phyloP scores from a whole-genome alignment of 345 rosid species.

The Acer campestre region DNA sequence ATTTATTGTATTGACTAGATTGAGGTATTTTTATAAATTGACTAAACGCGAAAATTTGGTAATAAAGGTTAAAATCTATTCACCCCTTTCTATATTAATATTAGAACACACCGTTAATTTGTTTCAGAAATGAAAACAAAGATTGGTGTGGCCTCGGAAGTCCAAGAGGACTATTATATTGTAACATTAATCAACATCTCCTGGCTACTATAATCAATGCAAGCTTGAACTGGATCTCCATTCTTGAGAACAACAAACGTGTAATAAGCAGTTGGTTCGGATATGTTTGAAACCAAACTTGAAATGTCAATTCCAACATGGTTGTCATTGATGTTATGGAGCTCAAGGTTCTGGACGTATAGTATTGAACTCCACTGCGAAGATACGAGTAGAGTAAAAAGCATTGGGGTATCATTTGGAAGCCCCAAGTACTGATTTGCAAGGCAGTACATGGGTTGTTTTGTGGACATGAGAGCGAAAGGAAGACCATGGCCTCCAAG shows the following conservation, averaged over 20 bases:
- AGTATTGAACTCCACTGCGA: slow-evolving; percentile 42
- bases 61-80: too few relatives aligned
- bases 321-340: slow-evolving; percentile 43
- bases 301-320: slow-evolving; percentile 47
- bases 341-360: slow-evolving; percentile 34
- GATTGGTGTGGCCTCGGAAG: slow-evolving; percentile 15
- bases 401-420: slow-evolving; percentile 28
- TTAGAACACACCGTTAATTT: too few relatives aligned
- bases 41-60: too few relatives aligned
- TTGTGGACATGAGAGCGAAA: slow-evolving; percentile 37
- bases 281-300: slow-evolving; percentile 29
- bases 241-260: slow-evolving; percentile 28
- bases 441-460: slow-evolving; percentile 15
- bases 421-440: slow-evolving; percentile 40
- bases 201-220: too few relatives aligned
- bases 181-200: too few relatives aligned
- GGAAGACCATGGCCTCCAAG: slow-evolving; percentile 48
- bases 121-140: too few relatives aligned
- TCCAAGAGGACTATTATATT: slow-evolving; percentile 22
- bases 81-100: too few relatives aligned
- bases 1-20: too few relatives aligned
- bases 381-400: slow-evolving; percentile 21
- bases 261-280: slow-evolving; percentile 37
- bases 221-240: slow-evolving; percentile 34
- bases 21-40: too few relatives aligned